These are phyloP conservation scores for Colletotrichum incanum DNA, from an alignment of 2,329 filamentous ascomycete genomes.

Conservation along the genomic window DNA sequence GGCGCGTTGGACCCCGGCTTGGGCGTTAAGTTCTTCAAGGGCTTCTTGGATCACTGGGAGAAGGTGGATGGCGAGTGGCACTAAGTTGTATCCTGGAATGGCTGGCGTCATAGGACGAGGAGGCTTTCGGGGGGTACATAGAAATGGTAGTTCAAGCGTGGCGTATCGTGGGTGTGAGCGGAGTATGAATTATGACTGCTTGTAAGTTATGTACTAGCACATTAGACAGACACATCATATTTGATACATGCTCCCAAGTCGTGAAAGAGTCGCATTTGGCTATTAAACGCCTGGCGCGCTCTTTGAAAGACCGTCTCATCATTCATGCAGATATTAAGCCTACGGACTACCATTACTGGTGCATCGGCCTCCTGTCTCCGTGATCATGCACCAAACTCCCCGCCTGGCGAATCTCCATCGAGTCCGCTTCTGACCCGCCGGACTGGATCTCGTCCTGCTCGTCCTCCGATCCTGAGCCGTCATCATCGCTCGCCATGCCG, in stretches of 20 bases:
- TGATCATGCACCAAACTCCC: conserved; percentile 38
- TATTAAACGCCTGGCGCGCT: not conserved
- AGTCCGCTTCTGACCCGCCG: conserved; percentile 36
- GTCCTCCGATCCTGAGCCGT: conserved; percentile 48
- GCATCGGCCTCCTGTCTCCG: conserved; percentile 38
- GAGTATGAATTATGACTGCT: conserved; percentile 24
- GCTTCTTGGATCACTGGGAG: conserved; percentile 90
- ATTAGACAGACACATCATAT: conserved; percentile 20
- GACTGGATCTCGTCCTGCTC: conserved; percentile 52
- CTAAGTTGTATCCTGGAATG: conserved; percentile 26
- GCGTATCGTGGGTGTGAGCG: conserved; percentile 9
- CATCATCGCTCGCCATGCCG: conserved; percentile 47
- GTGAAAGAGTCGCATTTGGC: too few species aligned
- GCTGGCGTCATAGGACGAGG: not conserved
- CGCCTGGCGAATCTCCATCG: conserved; percentile 50
- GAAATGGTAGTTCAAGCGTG: conserved; percentile 3
- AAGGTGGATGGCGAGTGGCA: conserved; percentile 86
- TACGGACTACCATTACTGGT: not conserved
- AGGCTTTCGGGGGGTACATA: not conserved
- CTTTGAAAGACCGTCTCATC: not conserved
- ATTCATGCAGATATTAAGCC: not conserved
- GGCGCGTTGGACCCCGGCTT: conserved; percentile 89
- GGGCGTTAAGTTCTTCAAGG: conserved; percentile 90
- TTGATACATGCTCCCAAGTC: not conserved
- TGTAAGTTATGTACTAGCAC: conserved; percentile 33